Evolutionary conservation across 148 eudicot species (phyloP).

Genomic region (Chenopodium album): DNA sequence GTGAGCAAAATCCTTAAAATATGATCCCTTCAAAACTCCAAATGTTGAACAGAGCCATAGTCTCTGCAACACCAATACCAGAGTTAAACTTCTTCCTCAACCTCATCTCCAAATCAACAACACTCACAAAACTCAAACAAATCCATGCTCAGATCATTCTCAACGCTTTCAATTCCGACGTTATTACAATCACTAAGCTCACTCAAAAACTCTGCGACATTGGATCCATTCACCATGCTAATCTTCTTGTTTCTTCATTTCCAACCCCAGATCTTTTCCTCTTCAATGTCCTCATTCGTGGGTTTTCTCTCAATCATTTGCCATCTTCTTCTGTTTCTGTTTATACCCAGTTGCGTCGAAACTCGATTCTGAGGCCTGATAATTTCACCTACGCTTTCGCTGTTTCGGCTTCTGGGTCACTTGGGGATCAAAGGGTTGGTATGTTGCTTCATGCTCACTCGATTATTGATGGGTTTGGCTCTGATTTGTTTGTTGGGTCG

Average conservation of each 20-base stretch:
- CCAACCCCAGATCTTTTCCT: constrained; percentile 56
- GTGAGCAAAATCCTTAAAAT: too few relatives aligned
- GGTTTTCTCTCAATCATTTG: constrained; percentile 28
- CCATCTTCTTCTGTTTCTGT: constrained; percentile 34
- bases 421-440: constrained; percentile 41
- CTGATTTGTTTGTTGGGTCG: constrained; percentile 76
- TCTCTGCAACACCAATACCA: not conserved
- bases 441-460: constrained; percentile 56
- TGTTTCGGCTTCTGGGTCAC: constrained; percentile 42
- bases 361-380: constrained; percentile 40
- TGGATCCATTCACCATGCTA: constrained; percentile 45
- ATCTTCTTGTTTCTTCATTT: constrained; percentile 38
- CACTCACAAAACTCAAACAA: constrained; percentile 49
- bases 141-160: constrained; percentile 66
- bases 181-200: constrained; percentile 57
- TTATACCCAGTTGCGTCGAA: constrained; percentile 36
- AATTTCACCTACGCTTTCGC: constrained; percentile 43
- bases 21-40: not conserved
- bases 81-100: constrained; percentile 40
- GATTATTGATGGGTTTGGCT: constrained; percentile 52
- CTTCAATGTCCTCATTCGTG: constrained; percentile 50
- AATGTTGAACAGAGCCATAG: constrained; percentile 45
- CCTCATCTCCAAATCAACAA: constrained; percentile 42
- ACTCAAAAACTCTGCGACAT: constrained; percentile 51
- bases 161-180: constrained; percentile 43